Evolutionary conservation across 2,329 filamentous ascomycete species (phyloP), one percentile per base, ranked within the genome.

Genomic region (Xylariaceae sp.): DNA sequence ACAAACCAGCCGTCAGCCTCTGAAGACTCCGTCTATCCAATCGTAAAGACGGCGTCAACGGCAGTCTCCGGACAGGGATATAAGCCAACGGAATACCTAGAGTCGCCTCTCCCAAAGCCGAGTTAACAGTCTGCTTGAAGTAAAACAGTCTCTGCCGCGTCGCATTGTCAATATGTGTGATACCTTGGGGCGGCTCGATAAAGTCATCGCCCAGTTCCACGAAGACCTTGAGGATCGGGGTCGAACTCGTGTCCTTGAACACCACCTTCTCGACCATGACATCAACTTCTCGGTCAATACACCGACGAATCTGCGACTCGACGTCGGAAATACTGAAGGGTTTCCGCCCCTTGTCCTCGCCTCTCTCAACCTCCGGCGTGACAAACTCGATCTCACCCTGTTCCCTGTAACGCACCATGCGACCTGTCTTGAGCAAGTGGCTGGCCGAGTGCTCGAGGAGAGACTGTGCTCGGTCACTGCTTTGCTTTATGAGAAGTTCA

Each of bases 1-100:
- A 76, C 8, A 81, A 61, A 0, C 74, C 73, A 0, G 74, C 65
- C 34, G 78, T 76, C 60, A 78, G 73, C 61, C 75, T 77, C 58
- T 78, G 77, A 6, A 83, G 73, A 55, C 76, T 76, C 15, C 75
- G 72, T 1, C 79, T 74, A 63, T 82, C 78, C 47, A 82, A 74
- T 64, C 83, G 80, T 55, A 82, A 73, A 0, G 79, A 79, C 0
- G 75, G 72, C 0, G 79, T 82, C 18, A 82, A 66, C 0, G 81
- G 81, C 17, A 83, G 73, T 9, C 73, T 67, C 51, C 73, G 74
- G 18, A 83, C 70, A 0, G 81, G 80, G 2, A 84, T 73, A 53
- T 79, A 82, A 2, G 78, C 72, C 0, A 74, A 71, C 0, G 81
- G 81, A n/a, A 81, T 71, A 2, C 42, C 11, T 66, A 78, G 73